phyloP scores from a whole-genome alignment of 139 green algal species.

The Closterium sp. region DNA sequence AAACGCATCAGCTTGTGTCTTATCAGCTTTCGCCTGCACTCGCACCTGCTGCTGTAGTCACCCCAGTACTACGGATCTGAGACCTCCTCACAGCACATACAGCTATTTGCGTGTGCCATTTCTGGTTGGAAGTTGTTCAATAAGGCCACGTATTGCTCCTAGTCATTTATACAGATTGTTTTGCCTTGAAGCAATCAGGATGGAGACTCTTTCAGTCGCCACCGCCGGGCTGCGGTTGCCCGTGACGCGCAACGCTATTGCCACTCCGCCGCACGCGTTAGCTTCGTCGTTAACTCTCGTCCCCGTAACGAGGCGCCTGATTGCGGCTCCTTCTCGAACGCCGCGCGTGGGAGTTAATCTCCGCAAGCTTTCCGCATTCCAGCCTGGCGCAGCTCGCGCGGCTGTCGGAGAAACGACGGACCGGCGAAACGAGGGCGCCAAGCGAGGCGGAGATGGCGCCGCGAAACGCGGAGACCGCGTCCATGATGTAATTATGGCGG shows the following conservation, averaged over 20 bases:
- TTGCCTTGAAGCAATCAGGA: not conserved
- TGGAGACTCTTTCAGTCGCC: not conserved
- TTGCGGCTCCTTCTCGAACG: not conserved
- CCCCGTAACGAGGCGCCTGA: not conserved
- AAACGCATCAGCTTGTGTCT: no score
- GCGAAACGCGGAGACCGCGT: not conserved
- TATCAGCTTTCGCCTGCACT: no score
- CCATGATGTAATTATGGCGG: not conserved
- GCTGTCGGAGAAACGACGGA: not conserved
- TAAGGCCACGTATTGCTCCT: no score
- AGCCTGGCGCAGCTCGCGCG: not conserved
- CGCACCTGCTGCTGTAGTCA: no score
- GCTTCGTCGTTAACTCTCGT: not conserved
- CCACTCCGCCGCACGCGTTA: not conserved
- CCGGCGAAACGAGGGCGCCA: not conserved
- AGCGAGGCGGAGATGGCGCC: not conserved
- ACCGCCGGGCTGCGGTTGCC: not conserved
- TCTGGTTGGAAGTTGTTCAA: no score
- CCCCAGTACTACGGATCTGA: no score
- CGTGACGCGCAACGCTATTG: not conserved
- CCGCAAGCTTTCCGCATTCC: not conserved
- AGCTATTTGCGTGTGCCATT: no score
- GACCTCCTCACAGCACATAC: no score
- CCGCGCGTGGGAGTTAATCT: not conserved
- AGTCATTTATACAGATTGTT: no score